Conservation (phyloP, 768 basidiomycete genomes). For the Cyclocybe cylindracea region DNA sequence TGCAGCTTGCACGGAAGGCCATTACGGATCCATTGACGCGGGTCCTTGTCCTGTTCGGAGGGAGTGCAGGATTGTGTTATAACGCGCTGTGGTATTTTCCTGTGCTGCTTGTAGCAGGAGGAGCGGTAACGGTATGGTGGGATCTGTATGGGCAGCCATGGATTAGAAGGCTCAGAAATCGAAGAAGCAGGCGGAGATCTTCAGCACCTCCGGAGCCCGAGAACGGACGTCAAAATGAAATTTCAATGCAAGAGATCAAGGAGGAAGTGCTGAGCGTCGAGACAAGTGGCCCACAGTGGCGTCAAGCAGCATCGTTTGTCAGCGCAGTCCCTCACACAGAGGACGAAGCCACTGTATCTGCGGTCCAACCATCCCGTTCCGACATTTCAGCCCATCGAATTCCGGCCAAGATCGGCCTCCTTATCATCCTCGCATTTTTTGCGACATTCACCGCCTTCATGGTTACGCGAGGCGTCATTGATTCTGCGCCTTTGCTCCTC, state of each 20-base stretch:
- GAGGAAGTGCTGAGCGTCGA: conserved; percentile 1
- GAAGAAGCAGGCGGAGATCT: conserved; percentile 4
- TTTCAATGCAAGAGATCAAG: conserved; percentile 14
- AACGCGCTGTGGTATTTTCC: conserved; percentile 56
- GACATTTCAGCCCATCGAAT: conserved; percentile 26
- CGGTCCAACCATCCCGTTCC: conserved; percentile 8
- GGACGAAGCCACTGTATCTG: not conserved
- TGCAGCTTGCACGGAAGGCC: conserved; percentile 44
- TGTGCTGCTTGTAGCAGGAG: conserved; percentile 41
- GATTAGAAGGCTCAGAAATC: conserved; percentile 13
- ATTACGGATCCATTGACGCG: conserved; percentile 47
- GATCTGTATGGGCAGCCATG: conserved; percentile 29
- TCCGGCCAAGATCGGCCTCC: conserved; percentile 23
- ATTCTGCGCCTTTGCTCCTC: conserved; percentile 26
- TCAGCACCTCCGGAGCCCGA: conserved; percentile 7
- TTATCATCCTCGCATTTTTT: conserved; percentile 26
- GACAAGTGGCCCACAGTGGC: conserved; percentile 5
- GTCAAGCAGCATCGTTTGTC: conserved; percentile 1
- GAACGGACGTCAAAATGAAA: conserved; percentile 1
- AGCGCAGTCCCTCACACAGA: not conserved
- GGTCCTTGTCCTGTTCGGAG: conserved; percentile 40
- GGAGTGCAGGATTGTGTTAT: conserved; percentile 49
- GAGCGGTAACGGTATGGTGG: conserved; percentile 38
- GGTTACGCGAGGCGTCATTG: conserved; percentile 25
- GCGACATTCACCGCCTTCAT: conserved; percentile 28